Evolutionary conservation across 2,329 filamentous ascomycete species (phyloP).

Genomic region (Fusarium irregulare): DNA sequence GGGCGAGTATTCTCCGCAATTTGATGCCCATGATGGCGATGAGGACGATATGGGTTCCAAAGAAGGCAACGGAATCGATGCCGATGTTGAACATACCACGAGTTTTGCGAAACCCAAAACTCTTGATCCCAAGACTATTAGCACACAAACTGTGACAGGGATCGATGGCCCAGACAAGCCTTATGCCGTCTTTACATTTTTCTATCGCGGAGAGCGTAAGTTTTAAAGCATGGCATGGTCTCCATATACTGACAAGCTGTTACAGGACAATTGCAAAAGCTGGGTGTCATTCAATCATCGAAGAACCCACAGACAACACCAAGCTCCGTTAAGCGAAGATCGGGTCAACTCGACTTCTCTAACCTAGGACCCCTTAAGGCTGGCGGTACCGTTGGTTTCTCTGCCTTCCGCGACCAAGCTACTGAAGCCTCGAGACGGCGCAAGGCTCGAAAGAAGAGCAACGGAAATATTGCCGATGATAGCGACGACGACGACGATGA

Average conservation of each 20-base stretch:
- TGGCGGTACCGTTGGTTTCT: constrained; percentile 89
- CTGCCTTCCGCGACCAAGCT: constrained; percentile 82
- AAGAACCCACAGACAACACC: constrained; percentile 73
- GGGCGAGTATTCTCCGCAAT: constrained; percentile 97
- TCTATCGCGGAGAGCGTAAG: constrained; percentile 95
- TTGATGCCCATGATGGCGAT: constrained; percentile 95
- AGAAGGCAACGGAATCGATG: constrained; percentile 72
- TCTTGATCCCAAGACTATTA: constrained; percentile 95
- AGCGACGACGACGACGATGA: constrained; percentile 81
- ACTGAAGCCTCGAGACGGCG: constrained; percentile 66
- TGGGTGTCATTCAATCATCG: constrained; percentile 82
- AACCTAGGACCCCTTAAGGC: constrained; percentile 86
- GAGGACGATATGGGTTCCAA: constrained; percentile 68
- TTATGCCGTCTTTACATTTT: constrained; percentile 96
- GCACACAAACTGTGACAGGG: constrained; percentile 98
- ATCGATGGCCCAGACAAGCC: constrained; percentile 96
- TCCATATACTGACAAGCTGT: constrained; percentile 42
- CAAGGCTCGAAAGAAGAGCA: constrained; percentile 70
- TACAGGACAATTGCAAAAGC: constrained; percentile 92
- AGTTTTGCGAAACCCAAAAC: constrained; percentile 98
- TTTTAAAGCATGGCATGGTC: constrained; percentile 42
- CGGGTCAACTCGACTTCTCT: constrained; percentile 85
- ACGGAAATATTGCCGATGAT: constrained; percentile 75
- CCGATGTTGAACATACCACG: constrained; percentile 94
- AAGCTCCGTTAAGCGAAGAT: constrained; percentile 78